These are phyloP conservation scores for Mycosphaerella sp. DNA, from an alignment of 2,329 filamentous ascomycete species.

Conservation along the genomic window DNA sequence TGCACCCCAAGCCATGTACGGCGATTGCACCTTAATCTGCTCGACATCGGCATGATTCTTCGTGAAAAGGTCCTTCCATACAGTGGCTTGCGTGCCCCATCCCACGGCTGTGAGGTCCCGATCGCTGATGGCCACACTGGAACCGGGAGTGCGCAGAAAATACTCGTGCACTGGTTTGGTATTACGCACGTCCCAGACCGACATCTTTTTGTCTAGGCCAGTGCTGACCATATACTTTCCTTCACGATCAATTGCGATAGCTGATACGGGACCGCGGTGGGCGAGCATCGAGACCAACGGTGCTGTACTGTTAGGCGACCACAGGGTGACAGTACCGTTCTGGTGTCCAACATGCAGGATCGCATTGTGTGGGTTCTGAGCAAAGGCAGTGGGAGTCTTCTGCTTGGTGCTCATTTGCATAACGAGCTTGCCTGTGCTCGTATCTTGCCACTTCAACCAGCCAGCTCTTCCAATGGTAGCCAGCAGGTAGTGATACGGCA, in stretches of 20 bases:
- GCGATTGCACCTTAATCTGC: slow-evolving; percentile 74
- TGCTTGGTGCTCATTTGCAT: slow-evolving; percentile 78
- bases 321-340: slow-evolving; percentile 88
- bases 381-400: slow-evolving; percentile 74
- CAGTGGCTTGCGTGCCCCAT: slow-evolving; percentile 80
- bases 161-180: slow-evolving; percentile 91
- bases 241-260: slow-evolving; percentile 77
- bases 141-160: slow-evolving; percentile 73
- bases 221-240: slow-evolving; percentile 94
- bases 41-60: slow-evolving; percentile 53
- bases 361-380: slow-evolving; percentile 88
- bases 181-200: slow-evolving; percentile 93
- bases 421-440: slow-evolving; percentile 84
- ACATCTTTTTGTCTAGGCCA: slow-evolving; percentile 83
- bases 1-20: slow-evolving; percentile 90
- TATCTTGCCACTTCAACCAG: slow-evolving; percentile 89
- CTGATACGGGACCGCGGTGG: slow-evolving; percentile 81
- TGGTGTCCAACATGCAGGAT: slow-evolving; percentile 89
- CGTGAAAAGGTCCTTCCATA: slow-evolving; percentile 87
- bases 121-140: slow-evolving; percentile 82
- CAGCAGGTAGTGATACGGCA: slow-evolving; percentile 92
- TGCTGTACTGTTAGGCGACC: slow-evolving; percentile 85
- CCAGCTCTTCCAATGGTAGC: slow-evolving; percentile 78
- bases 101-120: slow-evolving; percentile 80
- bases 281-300: slow-evolving; percentile 87